phyloP scores from a whole-genome alignment of 2,329 filamentous ascomycete species.

The Huntiella bhutanensis region DNA sequence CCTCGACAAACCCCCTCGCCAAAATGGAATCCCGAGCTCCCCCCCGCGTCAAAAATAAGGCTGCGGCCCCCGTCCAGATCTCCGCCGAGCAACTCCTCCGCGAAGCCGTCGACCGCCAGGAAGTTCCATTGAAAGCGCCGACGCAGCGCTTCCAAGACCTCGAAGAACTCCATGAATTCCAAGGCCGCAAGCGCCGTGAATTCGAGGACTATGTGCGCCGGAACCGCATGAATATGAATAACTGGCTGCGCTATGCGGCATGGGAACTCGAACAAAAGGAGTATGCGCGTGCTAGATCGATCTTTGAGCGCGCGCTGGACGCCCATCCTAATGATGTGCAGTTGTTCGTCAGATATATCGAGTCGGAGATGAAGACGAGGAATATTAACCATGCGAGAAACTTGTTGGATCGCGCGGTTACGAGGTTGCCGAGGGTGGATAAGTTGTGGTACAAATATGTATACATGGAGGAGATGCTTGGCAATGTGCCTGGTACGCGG shows the following conservation, averaged over 20 bases:
- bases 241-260: slow-evolving; percentile 94
- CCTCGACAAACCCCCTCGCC: slow-evolving; percentile 9
- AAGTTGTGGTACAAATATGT: slow-evolving; percentile 99
- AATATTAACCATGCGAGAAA: slow-evolving; percentile 97
- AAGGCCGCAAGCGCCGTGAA: slow-evolving; percentile 86
- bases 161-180: slow-evolving; percentile 94
- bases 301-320: slow-evolving; percentile 90
- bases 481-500: slow-evolving; percentile 77
- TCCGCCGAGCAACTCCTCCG: slow-evolving; percentile 92
- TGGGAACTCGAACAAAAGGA: slow-evolving; percentile 99
- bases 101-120: slow-evolving; percentile 92
- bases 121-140: slow-evolving; percentile 69
- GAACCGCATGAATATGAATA: slow-evolving; percentile 90
- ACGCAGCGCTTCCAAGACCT: slow-evolving; percentile 91
- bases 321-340: slow-evolving; percentile 73
- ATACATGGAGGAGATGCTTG: slow-evolving; percentile 95
- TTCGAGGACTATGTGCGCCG: slow-evolving; percentile 96
- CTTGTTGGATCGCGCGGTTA: slow-evolving; percentile 83
- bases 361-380: slow-evolving; percentile 79
- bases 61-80: slow-evolving; percentile 74
- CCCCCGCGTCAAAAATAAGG: slow-evolving; percentile 97
- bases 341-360: slow-evolving; percentile 84
- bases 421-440: slow-evolving; percentile 73
- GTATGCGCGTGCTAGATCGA: slow-evolving; percentile 71
- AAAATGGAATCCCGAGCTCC: slow-evolving; percentile 84